Evolutionary conservation across 1,139 yeast genomes (phyloP), one percentile per base, ranked within the genome.

Genomic region (Nakaseomyces sp.): DNA sequence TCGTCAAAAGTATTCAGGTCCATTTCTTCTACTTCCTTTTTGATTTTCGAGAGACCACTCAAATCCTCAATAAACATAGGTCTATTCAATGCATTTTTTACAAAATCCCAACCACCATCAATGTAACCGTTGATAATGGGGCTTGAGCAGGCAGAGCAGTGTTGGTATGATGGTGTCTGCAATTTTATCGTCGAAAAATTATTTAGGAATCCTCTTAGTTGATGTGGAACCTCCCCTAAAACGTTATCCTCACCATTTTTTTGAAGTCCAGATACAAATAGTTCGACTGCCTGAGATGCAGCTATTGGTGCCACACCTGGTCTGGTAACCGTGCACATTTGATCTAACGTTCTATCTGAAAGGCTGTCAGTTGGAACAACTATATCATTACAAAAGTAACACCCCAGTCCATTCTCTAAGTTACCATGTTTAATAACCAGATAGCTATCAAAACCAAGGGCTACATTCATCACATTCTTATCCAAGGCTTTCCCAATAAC

Each of bases 311-410:
- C 95, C 0, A 83, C 89, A 0, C 99, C 98, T 0, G 99, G 98
- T 38, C 98, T 69, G 0, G 98, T 91, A 1, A 91, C 98, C 0
- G 98, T 91, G 60, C 99, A 91, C 96, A 91, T 91, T 62, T 91
- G 97, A 64, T 91, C 99, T 48, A 91, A 67, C 0, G 96, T 84
- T 43, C 95, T 70, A 57, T 88, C 94, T 0, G 86, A 73, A 15
- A 86, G 67, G 49, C 94, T 82, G 60, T 91, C 96, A 5, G 79
- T 70, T 0, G 99, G 98, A 0, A 96, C 96, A 41, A 88, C 89
- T 7, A 91, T 88, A 60, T 93, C 98, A 60, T 88, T 87, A 64
- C 99, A 91, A 61, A 81, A 91, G 65, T 91, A 91, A 62, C 99
- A 91, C 0, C 99, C 98, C 25, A 89, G 65, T 36, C 81, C 69